Evolutionary conservation across 495 filamentous ascomycete genomes (phyloP), one percentile per base, ranked within the genome.

Genomic region (Bathelium albidoporum): DNA sequence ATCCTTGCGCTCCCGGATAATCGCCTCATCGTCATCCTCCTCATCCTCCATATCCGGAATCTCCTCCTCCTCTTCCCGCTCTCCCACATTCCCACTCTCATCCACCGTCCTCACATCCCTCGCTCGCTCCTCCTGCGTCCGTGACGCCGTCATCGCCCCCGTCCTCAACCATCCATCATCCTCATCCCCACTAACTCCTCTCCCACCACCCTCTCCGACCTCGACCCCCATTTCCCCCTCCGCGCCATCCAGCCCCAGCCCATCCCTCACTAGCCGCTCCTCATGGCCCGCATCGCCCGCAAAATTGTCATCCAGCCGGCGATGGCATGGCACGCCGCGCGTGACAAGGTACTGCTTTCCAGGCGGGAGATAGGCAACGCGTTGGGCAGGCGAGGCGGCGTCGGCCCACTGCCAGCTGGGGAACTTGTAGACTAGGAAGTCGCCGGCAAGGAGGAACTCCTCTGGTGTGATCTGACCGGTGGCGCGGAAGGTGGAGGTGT

Each of bases 361-460:
- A 0, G 85, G 77, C 2, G 94, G 94, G 0, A 99, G 86, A 70
- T 96, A 88, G 59, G 79, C 75, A 20, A 89, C 89, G 58, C 92
- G 89, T 69, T 90, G 89, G 32, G 83, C 79, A 1, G 86, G 82
- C 22, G 83, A 82, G 11, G 91, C 89, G 58, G 92, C 92, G 68
- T 93, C 89, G 63, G 85, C 83, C 94, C 94, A 99, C n/a, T 89
- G 87, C 94, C 94, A 99, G 53, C 93, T 94, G 5, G 94, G 94
- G 76, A 99, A 99, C 79, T 96, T 97, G 85, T 93, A 96, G 71
- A 96, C 91, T 43, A 99, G 88, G 75, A 97, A 99, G 78, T 99
- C 94, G 68, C 95, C 94, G 2, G 94, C 95, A 2, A 87, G 86
- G 18, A 96, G 80, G 73, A 99, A 99, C 81, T 99, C 94, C 72